These are phyloP conservation scores for Rhizopus microsporus DNA, from an alignment of 371 early-diverging fungal genomes.

Conservation along the genomic window DNA sequence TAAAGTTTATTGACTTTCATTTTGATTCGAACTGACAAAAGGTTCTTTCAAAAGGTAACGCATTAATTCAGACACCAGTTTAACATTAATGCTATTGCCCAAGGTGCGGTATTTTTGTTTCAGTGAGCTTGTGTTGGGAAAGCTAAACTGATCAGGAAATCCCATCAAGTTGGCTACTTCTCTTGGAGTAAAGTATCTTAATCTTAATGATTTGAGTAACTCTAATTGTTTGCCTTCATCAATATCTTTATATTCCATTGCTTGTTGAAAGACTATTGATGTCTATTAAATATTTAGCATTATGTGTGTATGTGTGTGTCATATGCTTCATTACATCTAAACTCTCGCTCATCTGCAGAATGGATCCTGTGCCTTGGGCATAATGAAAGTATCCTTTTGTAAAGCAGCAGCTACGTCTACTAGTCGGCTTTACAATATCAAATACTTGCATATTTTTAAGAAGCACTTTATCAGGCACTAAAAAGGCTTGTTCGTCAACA, in stretches of 20 bases:
- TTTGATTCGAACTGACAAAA: not conserved
- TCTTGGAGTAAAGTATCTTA: conserved; percentile 79
- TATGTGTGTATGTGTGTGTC: not conserved
- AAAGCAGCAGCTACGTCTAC: conserved; percentile 77
- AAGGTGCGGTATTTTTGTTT: conserved; percentile 68
- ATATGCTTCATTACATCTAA: conserved; percentile 40
- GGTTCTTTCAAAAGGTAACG: conserved; percentile 49
- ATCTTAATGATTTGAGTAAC: conserved; percentile 38
- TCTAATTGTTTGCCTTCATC: conserved; percentile 32
- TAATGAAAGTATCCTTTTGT: conserved; percentile 84
- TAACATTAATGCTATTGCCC: conserved; percentile 72
- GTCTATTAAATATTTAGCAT: conserved; percentile 20
- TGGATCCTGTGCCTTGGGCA: conserved; percentile 78
- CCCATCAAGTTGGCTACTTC: conserved; percentile 84
- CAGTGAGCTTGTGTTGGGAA: conserved; percentile 54
- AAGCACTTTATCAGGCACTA: conserved; percentile 51
- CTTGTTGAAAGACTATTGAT: conserved; percentile 22
- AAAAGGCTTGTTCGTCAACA: conserved; percentile 20
- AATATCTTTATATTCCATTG: conserved; percentile 24
- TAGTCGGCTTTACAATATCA: conserved; percentile 74
- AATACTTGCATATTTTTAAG: conserved; percentile 64
- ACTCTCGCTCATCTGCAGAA: conserved; percentile 59
- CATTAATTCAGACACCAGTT: conserved; percentile 61
- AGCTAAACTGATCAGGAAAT: conserved; percentile 61
- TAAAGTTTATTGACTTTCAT: too few relatives aligned